Percentiles rank a stretch among this genome's conserved stretches.
Conservation (phyloP, 352 stramenopile genomes). For the Globisporangium recalcitrans region DNA sequence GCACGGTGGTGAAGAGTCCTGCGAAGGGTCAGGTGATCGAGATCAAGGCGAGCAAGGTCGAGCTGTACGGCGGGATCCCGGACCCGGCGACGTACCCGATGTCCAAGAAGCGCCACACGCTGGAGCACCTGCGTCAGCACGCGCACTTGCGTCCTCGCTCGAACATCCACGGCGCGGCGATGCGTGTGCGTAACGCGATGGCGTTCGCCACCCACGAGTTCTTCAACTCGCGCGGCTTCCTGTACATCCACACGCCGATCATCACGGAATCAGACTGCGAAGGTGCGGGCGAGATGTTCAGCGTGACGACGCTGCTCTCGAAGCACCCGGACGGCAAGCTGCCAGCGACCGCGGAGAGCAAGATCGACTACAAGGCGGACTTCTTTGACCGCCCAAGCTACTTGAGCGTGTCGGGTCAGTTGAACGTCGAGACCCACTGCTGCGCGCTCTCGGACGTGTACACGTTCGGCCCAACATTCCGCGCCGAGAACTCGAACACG, state of each 20-base stretch:
- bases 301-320: conserved; percentile 89
- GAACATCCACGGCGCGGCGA: conserved; percentile 89
- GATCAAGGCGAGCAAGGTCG: conserved; percentile 84
- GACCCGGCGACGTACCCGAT: conserved; percentile 89
- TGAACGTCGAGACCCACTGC: conserved; percentile 94
- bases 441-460: conserved; percentile 90
- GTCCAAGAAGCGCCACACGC: conserved; percentile 90
- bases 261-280: conserved; percentile 97
- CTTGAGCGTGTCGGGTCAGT: conserved; percentile 95
- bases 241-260: conserved; percentile 94
- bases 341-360: conserved; percentile 41
- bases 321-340: conserved; percentile 73
- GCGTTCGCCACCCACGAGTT: conserved; percentile 92
- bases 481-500: conserved; percentile 98
- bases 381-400: conserved; percentile 87
- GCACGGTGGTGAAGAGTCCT: conserved; percentile 81
- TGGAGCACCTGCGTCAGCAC: conserved; percentile 91
- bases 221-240: conserved; percentile 90
- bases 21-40: conserved; percentile 92
- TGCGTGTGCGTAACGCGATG: conserved; percentile 92
- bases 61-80: conserved; percentile 82
- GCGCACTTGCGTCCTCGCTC: conserved; percentile 91
- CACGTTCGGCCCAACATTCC: conserved; percentile 99
- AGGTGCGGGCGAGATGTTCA: conserved; percentile 97
- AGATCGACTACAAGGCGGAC: conserved; percentile 89